These are phyloP conservation scores for Penstemon newberryi DNA, from an alignment of 257 asterid genomes.

Conservation along the genomic window DNA sequence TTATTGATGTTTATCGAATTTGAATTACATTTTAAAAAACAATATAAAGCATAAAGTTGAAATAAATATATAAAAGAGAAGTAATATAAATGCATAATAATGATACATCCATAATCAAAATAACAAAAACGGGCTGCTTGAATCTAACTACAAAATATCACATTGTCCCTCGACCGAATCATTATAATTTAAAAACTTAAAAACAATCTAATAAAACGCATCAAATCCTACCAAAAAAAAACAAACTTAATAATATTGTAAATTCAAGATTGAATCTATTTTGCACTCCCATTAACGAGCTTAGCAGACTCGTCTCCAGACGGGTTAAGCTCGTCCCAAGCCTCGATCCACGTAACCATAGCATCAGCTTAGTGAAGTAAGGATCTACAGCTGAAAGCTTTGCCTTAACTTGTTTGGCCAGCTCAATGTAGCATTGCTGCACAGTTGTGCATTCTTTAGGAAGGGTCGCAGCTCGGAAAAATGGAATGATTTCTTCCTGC, in stretches of 20 bases:
- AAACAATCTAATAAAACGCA: not conserved
- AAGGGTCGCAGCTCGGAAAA: conserved; percentile 49
- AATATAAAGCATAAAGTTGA: too few relatives aligned
- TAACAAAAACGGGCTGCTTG: too few relatives aligned
- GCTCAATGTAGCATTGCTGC: conserved; percentile 66
- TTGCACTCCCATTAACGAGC: conserved; percentile 34
- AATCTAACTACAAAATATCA: too few relatives aligned
- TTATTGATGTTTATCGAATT: too few relatives aligned
- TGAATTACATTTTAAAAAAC: too few relatives aligned
- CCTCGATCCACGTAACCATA: conserved; percentile 81
- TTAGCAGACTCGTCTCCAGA: conserved; percentile 40
- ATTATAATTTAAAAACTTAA: conserved; percentile 1
- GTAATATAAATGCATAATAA: too few relatives aligned
- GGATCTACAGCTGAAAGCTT: conserved; percentile 51
- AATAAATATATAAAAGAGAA: too few relatives aligned
- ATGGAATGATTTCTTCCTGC: conserved; percentile 80
- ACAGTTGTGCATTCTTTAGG: conserved; percentile 68
- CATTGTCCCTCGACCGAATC: not conserved
- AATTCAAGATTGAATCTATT: conserved; percentile 30
- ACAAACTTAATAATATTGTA: not conserved
- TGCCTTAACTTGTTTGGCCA: conserved; percentile 61
- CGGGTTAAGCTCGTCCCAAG: conserved; percentile 88
- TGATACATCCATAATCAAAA: too few relatives aligned
- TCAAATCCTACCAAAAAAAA: too few relatives aligned
- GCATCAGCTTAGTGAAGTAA: conserved; percentile 76